Evolutionary conservation across 2,329 filamentous ascomycete genomes (phyloP).

Genomic region (Ilyonectria robusta): DNA sequence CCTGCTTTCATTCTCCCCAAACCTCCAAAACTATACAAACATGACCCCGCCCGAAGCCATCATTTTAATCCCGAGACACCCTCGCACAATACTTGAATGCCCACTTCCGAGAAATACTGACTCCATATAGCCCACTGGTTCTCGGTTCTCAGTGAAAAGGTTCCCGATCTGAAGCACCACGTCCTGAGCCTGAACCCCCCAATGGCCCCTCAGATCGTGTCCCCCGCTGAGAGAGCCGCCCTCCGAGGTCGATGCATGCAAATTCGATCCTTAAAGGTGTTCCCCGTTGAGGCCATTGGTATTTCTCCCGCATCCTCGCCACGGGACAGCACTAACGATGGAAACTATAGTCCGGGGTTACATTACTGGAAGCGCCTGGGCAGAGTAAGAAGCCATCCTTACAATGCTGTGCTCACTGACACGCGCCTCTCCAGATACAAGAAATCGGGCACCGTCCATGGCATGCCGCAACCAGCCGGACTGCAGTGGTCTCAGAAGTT

Average conservation of each 20-base stretch:
- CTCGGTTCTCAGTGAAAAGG: conserved; percentile 58
- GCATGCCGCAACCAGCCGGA: conserved; percentile 77
- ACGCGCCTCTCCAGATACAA: conserved; percentile 60
- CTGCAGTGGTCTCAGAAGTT: conserved; percentile 80
- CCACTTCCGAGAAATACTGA: neutral
- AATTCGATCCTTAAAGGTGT: conserved; percentile 79
- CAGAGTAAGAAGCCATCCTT: conserved; percentile 62
- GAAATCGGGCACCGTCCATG: conserved; percentile 82
- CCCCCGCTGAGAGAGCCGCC: conserved; percentile 62
- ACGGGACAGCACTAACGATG: conserved; percentile 13
- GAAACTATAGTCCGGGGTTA: conserved; percentile 80
- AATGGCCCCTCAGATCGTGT: conserved; percentile 46
- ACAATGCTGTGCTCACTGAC: conserved; percentile 4
- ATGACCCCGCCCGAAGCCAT: neutral
- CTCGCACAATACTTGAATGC: neutral
- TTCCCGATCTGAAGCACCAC: conserved; percentile 67
- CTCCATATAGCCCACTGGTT: conserved; percentile 65
- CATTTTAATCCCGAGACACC: neutral
- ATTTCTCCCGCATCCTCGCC: neutral
- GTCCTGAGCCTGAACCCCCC: conserved; percentile 63
- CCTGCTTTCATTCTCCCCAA: neutral
- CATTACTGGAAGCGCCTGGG: conserved; percentile 88
- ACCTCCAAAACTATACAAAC: neutral
- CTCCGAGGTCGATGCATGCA: conserved; percentile 81
- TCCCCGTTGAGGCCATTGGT: conserved; percentile 69